Evolutionary conservation across 2,329 filamentous ascomycete genomes (phyloP), one percentile per base, ranked within the genome.

Genomic region (Geoglossum cookeanum): DNA sequence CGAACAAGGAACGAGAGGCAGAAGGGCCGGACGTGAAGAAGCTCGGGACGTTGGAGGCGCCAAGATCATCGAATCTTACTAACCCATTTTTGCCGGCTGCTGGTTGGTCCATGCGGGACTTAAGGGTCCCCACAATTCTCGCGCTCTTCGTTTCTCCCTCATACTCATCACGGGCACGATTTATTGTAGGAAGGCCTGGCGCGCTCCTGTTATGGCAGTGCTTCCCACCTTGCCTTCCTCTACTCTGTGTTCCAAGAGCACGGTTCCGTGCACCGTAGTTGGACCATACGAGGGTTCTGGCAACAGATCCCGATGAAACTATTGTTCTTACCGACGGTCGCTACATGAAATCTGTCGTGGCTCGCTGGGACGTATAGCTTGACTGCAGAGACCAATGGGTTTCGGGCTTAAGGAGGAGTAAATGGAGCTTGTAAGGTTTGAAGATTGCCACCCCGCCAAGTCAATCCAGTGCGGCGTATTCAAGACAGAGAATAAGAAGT

Each of bases 261-360:
- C 71, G 69, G 69, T 67, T 68, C 63, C 67, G 67, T 68, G 78
- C 77, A 70, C 74, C 77, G 77, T 78, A 82, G 78, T 78, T 83
- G 79, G 79, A 82, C 77, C 77, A 71, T 70, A 75, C 71, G 75
- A 81, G 73, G 75, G 70, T 62, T 68, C 65, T 58, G 61, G 32
- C 22, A 37, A 33, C 42, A 51, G 35, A 32, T 39, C 47, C 72
- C 73, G 63, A 78, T 80, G 75, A 81, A 72, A 73, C 72, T 70
- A 69, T 69, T 77, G 79, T 81, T 79, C 78, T 82, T 82, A 81
- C 78, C 77, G 74, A 81, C 77, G 78, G 75, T 70, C 33, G 56
- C 56, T 45, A 58, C 53, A 58, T 58, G 3, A 22, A 22, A 22
- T 22, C 22, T 2, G 22, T 2, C 22, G 22, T 1, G 22, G 22